Conservation (phyloP, 306 rosid species). For the Pyrus pyrifolia region DNA sequence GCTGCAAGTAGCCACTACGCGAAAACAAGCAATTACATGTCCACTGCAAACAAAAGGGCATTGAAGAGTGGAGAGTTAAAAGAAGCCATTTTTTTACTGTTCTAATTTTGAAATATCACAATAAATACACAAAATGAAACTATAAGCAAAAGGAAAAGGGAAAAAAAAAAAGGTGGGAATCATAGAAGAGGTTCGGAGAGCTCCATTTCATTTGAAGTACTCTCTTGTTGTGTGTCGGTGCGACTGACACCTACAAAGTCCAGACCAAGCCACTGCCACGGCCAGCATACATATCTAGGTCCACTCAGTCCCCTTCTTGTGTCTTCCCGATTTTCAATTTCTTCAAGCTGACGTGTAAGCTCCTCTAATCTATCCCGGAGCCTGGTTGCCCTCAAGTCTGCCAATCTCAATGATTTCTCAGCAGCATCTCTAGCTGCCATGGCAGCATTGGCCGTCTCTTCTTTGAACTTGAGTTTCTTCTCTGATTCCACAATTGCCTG, state of each 20-base stretch:
- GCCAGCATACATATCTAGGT: conserved; percentile 96
- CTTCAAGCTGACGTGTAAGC: conserved; percentile 86
- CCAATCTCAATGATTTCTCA: conserved; percentile 81
- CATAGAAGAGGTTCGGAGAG: conserved; percentile 90
- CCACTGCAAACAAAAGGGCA: conserved; percentile 18
- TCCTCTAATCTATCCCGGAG: conserved; percentile 89
- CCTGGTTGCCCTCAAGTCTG: conserved; percentile 83
- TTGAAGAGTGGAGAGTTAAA: conserved; percentile 23
- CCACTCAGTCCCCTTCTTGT: conserved; percentile 43
- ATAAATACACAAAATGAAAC: conserved; percentile 33
- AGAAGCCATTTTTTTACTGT: conserved; percentile 23
- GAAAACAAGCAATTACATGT: conserved; percentile 14
- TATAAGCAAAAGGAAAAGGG: too few relatives aligned
- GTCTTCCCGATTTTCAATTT: conserved; percentile 75
- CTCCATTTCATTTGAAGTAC: conserved; percentile 87
- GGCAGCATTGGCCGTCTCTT: conserved; percentile 93
- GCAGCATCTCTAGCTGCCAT: conserved; percentile 99
- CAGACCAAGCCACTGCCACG: conserved; percentile 98
- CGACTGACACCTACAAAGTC: conserved; percentile 70
- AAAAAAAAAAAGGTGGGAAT: not conserved
- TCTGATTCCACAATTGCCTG: conserved; percentile 67
- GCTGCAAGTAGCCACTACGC: conserved; percentile 10
- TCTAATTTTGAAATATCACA: conserved; percentile 35
- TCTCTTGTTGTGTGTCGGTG: conserved; percentile 42
- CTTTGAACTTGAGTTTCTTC: conserved; percentile 89